A percentile compares a stretch with the other conserved stretches of the same genome.
Conservation (phyloP, 192 early-diverging fungal species). For the Coemansia javaensis region DNA sequence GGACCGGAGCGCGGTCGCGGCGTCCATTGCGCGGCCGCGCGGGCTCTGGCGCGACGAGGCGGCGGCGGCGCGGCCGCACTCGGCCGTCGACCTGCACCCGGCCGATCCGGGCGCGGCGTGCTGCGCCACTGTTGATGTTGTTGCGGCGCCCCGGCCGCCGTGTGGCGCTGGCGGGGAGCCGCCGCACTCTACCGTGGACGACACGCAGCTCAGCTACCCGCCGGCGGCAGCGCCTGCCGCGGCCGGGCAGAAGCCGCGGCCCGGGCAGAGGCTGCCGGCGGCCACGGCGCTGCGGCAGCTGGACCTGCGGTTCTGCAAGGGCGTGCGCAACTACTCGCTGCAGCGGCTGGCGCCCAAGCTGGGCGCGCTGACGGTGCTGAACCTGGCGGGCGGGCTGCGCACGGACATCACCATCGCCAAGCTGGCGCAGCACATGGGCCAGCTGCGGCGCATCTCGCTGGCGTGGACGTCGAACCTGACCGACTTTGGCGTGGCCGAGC, state of each 20-base stretch:
- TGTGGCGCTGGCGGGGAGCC: neutral
- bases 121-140: no score
- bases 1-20: neutral
- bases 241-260: no score
- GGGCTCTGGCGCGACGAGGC: slow-evolving; percentile 30
- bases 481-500: slow-evolving; percentile 54
- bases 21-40: slow-evolving; percentile 23
- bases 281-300: slow-evolving; percentile 46
- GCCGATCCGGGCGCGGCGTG: slow-evolving; percentile 14
- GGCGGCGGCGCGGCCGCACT: slow-evolving; percentile 12
- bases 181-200: slow-evolving; percentile 5
- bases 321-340: slow-evolving; percentile 55
- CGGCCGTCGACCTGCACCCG: slow-evolving; percentile 27
- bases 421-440: slow-evolving; percentile 44
- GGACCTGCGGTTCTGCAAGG: slow-evolving; percentile 57
- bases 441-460: slow-evolving; percentile 48
- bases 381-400: slow-evolving; percentile 54
- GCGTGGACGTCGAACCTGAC: slow-evolving; percentile 57
- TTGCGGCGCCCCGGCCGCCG: neutral
- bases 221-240: neutral
- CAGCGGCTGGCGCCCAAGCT: slow-evolving; percentile 52
- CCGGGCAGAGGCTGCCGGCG: no score
- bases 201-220: slow-evolving; percentile 1
- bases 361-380: slow-evolving; percentile 36
- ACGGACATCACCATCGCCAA: slow-evolving; percentile 58